A percentile compares a stretch with the other conserved stretches of the same genome.
These are phyloP conservation scores for Evernia prunastri DNA, from an alignment of 495 filamentous ascomycete species.

Conservation along the genomic window DNA sequence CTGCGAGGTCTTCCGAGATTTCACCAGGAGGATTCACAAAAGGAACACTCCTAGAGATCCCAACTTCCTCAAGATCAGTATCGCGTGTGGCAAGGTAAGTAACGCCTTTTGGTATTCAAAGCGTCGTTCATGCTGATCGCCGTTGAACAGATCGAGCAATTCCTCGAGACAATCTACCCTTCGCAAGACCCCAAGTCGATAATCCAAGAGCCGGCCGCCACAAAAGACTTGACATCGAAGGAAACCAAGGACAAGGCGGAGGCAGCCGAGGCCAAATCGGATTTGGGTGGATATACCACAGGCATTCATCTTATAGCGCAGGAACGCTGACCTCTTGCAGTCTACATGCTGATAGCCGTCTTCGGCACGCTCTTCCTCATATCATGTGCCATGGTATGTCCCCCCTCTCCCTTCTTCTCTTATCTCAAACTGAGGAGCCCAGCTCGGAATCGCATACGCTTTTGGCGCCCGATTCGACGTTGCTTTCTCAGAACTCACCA, in stretches of 20 bases:
- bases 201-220: conserved; percentile 30
- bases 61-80: conserved; percentile 87
- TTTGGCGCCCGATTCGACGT: conserved; percentile 64
- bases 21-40: conserved; percentile 75
- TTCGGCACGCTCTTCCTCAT: conserved; percentile 53
- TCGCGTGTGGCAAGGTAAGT: conserved; percentile 78
- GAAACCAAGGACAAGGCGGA: conserved; percentile 46
- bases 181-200: conserved; percentile 52
- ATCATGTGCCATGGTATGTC: conserved; percentile 58
- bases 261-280: conserved; percentile 36
- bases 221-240: conserved; percentile 36
- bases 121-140: conserved; percentile 19
- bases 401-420: not conserved
- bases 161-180: conserved; percentile 92
- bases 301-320: not conserved
- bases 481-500: conserved; percentile 48
- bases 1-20: conserved; percentile 70
- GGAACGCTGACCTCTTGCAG: conserved; percentile 30
- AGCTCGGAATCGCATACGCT: conserved; percentile 63
- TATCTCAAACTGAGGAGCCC: conserved; percentile 4
- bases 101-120: not conserved
- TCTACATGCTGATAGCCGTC: conserved; percentile 58
- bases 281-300: conserved; percentile 19
- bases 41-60: conserved; percentile 94
- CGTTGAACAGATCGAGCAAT: conserved; percentile 81